Base-by-base conservation (phyloP, 2,329 filamentous ascomycete genomes). In the Chaetomium sp. region DNA sequence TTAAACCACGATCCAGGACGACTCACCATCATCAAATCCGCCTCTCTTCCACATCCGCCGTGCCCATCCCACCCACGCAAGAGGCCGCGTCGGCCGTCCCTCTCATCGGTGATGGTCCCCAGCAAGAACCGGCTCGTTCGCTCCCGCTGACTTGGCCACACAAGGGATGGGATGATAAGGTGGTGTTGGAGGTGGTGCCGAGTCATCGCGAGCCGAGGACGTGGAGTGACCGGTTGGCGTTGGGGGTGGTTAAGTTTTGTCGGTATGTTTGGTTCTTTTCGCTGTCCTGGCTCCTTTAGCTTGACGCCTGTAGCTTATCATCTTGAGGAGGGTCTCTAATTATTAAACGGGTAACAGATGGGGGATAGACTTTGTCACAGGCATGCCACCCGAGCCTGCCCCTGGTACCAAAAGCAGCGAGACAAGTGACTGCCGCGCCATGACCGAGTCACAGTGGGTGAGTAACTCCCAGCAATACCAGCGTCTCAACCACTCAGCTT, bases 381-480 rank as follows among this genome's bases (percentile, higher is more conserved):
- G 91, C 9, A 76, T 83, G 74, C 71, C 69, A 32, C 87, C 91
- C 63, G 84, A 82, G 43, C 89, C 95, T 66, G 79, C 87, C 61
- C 80, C 78, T 19, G 76, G 81, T 65, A 78, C 74, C 66, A 71
- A 69, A 60, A 69, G 77, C 0, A 80, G 76, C 2, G 71, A 77
- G 9, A 65, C 80, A 5, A 66, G 68, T n/a, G 75, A 79, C 59
- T 67, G 80, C 55, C 72, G 79, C 76, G 73, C 85, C 70, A 65
- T 95, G 79, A 92, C 82, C 0, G 91, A 95, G 69, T 76, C 85
- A 6, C 94, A 96, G 73, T 97, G 94, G 86, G 76, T 78, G 64
- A 52, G 74, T 7, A 11, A 11, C 27, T 19, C 32, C 61, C 56
- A 37, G 62, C 61, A 27, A 44, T 27, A 27, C 19, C 19, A 27